Evolutionary conservation across 2,329 filamentous ascomycete species (phyloP), one percentile per base, ranked within the genome.

Genomic region (Talaromyces atroroseus): DNA sequence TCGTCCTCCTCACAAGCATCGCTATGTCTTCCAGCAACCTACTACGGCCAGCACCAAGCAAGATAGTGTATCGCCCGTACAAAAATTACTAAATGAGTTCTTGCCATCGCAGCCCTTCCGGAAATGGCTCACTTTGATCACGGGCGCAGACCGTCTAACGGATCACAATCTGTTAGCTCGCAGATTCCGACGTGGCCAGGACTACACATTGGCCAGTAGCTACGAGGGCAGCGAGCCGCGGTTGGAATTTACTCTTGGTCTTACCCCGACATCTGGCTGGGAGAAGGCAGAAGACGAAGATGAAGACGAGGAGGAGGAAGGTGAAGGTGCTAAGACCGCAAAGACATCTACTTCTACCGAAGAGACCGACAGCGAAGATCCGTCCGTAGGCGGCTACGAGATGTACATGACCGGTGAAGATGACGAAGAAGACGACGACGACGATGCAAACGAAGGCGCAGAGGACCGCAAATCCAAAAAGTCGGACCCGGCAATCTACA

Each of bases 161-260:
- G 87, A 84, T 66, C 84, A 87, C 64, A 87, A 95, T 66, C 74
- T 95, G 51, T 74, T 95, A n/a, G 90, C 89, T 0, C 85, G 94
- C 21, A 84, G 92, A 34, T 99, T 99, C 79, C 85, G 94, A 8
- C 84, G 84, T 49, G 90, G 94, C 5, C 75, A 86, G 60, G 94
- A 99, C 74, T 99, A 99, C 70, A 95, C 92, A 2, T 83, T 99
- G 20, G 94, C 94, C 1, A 96, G 89, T 20, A 86, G 88, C 21
- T 90, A 95, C 68, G 87, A 81, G 32, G 79, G 82, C 26, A 80
- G 83, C 51, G 68, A 90, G 64, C 83, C 90, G 12, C 86, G 90
- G 48, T 77, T 99, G 3, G 94, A 99, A 71, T 81, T 96, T 52
- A 95, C 90, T 57, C 79, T 99, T 2, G 87, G 89, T 45, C 81